These are phyloP conservation scores for Eutreptiella sp. DNA, from an alignment of 208 protist species.

Conservation along the genomic window DNA sequence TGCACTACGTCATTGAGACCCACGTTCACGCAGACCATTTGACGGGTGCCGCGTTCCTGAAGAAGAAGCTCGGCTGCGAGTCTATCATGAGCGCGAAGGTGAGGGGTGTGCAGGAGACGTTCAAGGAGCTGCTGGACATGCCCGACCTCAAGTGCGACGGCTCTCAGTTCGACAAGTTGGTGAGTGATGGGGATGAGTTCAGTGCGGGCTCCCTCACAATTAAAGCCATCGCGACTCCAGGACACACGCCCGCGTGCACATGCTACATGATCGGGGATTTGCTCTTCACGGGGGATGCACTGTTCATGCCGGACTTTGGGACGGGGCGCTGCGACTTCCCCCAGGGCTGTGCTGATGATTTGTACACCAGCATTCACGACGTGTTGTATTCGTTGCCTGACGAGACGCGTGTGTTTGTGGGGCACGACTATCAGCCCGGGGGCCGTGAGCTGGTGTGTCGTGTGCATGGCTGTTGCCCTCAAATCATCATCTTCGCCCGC, in stretches of 20 bases:
- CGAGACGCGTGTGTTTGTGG: background rate
- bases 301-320: conserved; percentile 3
- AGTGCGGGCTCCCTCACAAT: background rate
- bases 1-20: conserved; percentile 3
- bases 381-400: background rate
- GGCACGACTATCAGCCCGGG: conserved; percentile 3
- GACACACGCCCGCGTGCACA: background rate
- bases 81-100: too few species aligned
- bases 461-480: too few species aligned
- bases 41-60: background rate
- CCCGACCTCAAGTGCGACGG: background rate
- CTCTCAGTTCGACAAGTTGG: background rate
- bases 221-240: background rate
- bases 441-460: conserved; percentile 6
- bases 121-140: too few species aligned
- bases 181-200: background rate
- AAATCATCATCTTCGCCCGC: too few species aligned
- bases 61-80: too few species aligned
- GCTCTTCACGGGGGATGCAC: background rate
- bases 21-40: conserved; percentile 4
- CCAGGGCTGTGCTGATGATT: background rate
- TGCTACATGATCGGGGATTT: conserved; percentile 3
- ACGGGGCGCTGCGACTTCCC: conserved; percentile 7
- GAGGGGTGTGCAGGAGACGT: too few species aligned
- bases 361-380: conserved; percentile 4